phyloP scores from a whole-genome alignment of 2,329 filamentous ascomycete species.

The Beauveria caledonica region DNA sequence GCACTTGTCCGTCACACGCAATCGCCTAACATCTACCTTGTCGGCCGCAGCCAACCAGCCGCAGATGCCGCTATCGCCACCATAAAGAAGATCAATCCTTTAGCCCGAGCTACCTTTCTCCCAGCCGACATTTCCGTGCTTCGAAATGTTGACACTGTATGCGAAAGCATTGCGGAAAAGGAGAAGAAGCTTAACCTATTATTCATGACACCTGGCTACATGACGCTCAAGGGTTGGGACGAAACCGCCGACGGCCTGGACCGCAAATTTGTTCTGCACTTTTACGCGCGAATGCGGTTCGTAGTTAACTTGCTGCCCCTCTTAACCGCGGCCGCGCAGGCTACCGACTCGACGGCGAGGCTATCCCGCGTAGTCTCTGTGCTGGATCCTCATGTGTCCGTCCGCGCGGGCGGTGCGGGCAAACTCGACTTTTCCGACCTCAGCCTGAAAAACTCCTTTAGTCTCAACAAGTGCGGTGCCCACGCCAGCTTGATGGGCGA shows the following conservation, averaged over 20 bases:
- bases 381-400: slow-evolving; percentile 21
- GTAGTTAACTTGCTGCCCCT: slow-evolving; percentile 46
- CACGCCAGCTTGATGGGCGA: slow-evolving; percentile 40
- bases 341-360: not conserved
- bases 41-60: slow-evolving; percentile 28
- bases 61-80: slow-evolving; percentile 18
- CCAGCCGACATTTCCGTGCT: slow-evolving; percentile 38
- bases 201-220: slow-evolving; percentile 29
- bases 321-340: slow-evolving; percentile 24
- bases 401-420: slow-evolving; percentile 18
- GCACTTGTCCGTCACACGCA: slow-evolving; percentile 31
- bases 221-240: slow-evolving; percentile 16
- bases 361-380: slow-evolving; percentile 40
- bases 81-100: not conserved
- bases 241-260: slow-evolving; percentile 49
- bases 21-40: slow-evolving; percentile 38
- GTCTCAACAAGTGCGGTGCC: slow-evolving; percentile 20
- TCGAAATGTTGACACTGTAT: slow-evolving; percentile 37
- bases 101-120: slow-evolving; percentile 30
- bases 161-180: slow-evolving; percentile 30
- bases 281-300: slow-evolving; percentile 50
- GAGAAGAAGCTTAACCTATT: slow-evolving; percentile 36
- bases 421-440: slow-evolving; percentile 37
- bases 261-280: slow-evolving; percentile 39
- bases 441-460: slow-evolving; percentile 21